phyloP scores from a whole-genome alignment of 164 flowering plant species.

The Umbilicus rupestris region DNA sequence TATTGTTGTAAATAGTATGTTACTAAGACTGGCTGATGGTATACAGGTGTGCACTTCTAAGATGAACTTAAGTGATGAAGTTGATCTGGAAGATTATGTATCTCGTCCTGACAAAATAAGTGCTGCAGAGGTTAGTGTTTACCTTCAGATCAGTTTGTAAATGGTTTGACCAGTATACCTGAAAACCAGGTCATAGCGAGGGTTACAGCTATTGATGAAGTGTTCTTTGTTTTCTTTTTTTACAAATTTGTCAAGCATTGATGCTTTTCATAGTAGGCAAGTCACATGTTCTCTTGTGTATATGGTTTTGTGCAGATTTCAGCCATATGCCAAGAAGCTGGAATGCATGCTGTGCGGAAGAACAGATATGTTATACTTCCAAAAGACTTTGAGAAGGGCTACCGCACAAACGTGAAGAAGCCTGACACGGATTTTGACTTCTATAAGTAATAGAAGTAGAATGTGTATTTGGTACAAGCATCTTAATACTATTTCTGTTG shows the following conservation, averaged over 20 bases:
- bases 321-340: conserved; percentile 90
- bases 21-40: conserved; percentile 4
- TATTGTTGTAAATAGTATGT: not conserved
- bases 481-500: not conserved
- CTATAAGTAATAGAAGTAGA: conserved; percentile 42
- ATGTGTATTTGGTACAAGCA: not conserved
- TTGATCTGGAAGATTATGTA: conserved; percentile 94
- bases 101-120: conserved; percentile 98
- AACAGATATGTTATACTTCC: conserved; percentile 82
- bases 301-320: conserved; percentile 43
- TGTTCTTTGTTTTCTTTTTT: not conserved
- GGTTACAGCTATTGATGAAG: not conserved
- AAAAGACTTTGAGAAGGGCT: conserved; percentile 87
- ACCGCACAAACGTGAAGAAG: conserved; percentile 77
- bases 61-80: conserved; percentile 95
- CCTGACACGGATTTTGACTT: conserved; percentile 87
- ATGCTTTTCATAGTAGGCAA: not conserved
- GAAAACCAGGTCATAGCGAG: too few species aligned
- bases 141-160: not conserved
- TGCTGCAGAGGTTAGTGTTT: conserved; percentile 87
- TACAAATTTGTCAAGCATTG: not conserved
- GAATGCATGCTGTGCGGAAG: conserved; percentile 89
- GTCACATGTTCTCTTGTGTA: not conserved
- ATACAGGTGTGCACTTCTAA: conserved; percentile 89
- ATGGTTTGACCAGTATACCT: too few species aligned